Percentiles rank a stretch among this genome's conserved stretches.
Evolutionary conservation across 441 rosid species (phyloP).

Genomic region (California macrophylla): DNA sequence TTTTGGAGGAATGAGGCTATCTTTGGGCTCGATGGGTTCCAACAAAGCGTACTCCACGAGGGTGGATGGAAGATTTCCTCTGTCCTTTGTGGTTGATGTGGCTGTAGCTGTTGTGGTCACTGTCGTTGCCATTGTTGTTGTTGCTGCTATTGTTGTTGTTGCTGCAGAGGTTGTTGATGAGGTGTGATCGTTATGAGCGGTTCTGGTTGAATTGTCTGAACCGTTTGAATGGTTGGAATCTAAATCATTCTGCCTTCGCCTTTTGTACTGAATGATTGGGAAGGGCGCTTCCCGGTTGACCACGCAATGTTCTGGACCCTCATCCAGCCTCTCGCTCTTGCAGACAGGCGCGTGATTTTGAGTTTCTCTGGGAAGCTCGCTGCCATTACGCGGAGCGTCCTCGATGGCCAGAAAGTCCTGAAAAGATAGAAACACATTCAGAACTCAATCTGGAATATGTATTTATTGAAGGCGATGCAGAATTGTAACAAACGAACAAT

Average conservation of each 20-base stretch:
- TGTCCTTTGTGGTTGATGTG: conserved; percentile 5
- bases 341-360: conserved; percentile 26
- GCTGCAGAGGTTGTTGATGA: conserved; percentile 64
- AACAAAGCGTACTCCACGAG: conserved; percentile 61
- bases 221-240: conserved; percentile 32
- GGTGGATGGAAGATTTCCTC: conserved; percentile 44
- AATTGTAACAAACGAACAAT: neutral
- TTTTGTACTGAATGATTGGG: conserved; percentile 59
- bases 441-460: neutral
- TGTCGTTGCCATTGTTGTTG: conserved; percentile 15
- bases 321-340: conserved; percentile 46
- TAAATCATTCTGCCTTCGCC: conserved; percentile 53
- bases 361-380: conserved; percentile 39
- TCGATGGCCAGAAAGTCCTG: conserved; percentile 34
- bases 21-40: conserved; percentile 46
- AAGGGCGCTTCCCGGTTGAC: conserved; percentile 53
- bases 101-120: conserved; percentile 45
- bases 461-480: neutral
- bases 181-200: conserved; percentile 31
- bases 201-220: conserved; percentile 49
- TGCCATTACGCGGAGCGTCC: conserved; percentile 25
- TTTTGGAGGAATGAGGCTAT: conserved; percentile 13
- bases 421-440: conserved; percentile 16
- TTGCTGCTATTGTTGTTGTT: conserved; percentile 20
- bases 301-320: conserved; percentile 35